These are phyloP conservation scores for Colletotrichum somersetense DNA, from an alignment of 2,329 filamentous ascomycete species.

Conservation along the genomic window DNA sequence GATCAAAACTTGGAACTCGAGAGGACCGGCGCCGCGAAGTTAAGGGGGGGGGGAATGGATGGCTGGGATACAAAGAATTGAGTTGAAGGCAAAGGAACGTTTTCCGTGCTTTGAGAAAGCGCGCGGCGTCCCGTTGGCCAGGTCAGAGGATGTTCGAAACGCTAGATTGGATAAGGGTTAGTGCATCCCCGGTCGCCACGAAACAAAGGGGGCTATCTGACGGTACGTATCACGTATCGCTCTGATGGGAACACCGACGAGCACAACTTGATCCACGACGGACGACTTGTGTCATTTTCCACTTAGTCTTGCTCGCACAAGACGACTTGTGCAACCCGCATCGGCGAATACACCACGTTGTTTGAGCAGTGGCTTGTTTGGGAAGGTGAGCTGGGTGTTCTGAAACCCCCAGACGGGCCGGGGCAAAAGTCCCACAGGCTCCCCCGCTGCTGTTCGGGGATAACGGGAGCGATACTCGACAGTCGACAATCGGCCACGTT, in stretches of 20 bases:
- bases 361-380: constrained; percentile 28
- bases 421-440: constrained; percentile 25
- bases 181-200: constrained; percentile 13
- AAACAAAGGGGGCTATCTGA: constrained; percentile 18
- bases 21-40: background rate
- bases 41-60: constrained; percentile 36
- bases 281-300: constrained; percentile 22
- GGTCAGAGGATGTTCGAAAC: constrained; percentile 19
- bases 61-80: constrained; percentile 44
- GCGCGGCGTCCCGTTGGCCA: constrained; percentile 34
- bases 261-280: constrained; percentile 24
- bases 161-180: constrained; percentile 8
- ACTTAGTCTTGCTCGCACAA: constrained; percentile 30
- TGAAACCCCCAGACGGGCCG: constrained; percentile 36
- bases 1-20: constrained; percentile 5
- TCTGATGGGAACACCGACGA: constrained; percentile 19
- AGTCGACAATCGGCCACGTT: constrained; percentile 19
- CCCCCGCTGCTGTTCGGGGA: constrained; percentile 20
- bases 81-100: constrained; percentile 11
- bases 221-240: constrained; percentile 7
- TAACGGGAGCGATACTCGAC: constrained; percentile 22
- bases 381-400: constrained; percentile 30
- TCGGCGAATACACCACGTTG: constrained; percentile 44
- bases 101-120: constrained; percentile 39
- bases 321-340: constrained; percentile 32